These are phyloP conservation scores for Diutina catenulata DNA, from an alignment of 1,139 yeast genomes.

Conservation along the genomic window DNA sequence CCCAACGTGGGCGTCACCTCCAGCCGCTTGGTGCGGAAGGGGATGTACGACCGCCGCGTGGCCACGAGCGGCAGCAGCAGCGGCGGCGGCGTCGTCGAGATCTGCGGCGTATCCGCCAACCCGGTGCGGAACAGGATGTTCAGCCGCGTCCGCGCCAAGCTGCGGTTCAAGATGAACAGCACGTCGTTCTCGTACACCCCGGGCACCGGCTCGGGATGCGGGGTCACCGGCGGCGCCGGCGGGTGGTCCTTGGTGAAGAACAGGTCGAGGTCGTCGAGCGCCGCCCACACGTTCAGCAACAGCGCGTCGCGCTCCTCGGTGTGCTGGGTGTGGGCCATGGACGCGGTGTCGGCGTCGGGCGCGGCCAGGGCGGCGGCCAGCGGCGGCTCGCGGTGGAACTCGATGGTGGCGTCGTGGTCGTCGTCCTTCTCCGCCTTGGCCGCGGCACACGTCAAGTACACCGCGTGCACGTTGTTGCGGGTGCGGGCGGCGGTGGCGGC, in stretches of 20 bases:
- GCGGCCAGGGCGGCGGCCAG: constrained; percentile 17
- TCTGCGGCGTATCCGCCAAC: constrained; percentile 36
- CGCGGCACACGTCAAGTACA: constrained; percentile 69
- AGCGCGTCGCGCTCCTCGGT: constrained; percentile 62
- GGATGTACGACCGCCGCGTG: constrained; percentile 29
- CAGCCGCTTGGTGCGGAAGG: constrained; percentile 15
- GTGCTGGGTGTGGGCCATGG: constrained; percentile 25
- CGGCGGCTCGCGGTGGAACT: constrained; percentile 43
- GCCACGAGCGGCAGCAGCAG: constrained; percentile 9
- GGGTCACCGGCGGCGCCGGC: constrained; percentile 30
- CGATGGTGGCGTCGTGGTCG: constrained; percentile 34
- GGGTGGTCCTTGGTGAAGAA: constrained; percentile 68
- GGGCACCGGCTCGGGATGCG: constrained; percentile 75
- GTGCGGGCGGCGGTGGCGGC: constrained; percentile 80
- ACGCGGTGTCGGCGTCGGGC: constrained; percentile 22
- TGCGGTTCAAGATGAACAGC: constrained; percentile 59
- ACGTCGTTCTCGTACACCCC: constrained; percentile 73
- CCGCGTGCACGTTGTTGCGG: constrained; percentile 89
- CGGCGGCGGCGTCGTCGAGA: neutral
- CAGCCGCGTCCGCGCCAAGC: constrained; percentile 67
- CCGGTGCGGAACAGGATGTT: constrained; percentile 67
- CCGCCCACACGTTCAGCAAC: constrained; percentile 90
- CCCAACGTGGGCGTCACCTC: constrained; percentile 1
- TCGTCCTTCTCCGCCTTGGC: constrained; percentile 19
- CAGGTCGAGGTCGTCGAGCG: constrained; percentile 86